Evolutionary conservation across 2,329 filamentous ascomycete species (phyloP).

Genomic region (Fusarium mangiferae): DNA sequence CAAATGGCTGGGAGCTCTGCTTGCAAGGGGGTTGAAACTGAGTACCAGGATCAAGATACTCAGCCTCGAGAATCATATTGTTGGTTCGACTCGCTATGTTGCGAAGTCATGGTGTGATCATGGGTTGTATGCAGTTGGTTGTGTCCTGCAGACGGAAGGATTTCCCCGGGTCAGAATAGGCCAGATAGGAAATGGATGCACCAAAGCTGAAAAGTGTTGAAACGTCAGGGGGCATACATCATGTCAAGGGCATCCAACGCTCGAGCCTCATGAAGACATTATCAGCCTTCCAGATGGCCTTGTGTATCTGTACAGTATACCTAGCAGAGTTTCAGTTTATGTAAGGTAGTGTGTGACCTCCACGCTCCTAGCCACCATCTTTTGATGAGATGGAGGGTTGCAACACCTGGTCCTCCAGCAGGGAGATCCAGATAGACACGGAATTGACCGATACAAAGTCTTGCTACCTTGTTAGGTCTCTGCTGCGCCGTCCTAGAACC

Average conservation of each 20-base stretch:
- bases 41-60: neutral
- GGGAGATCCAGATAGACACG: slow-evolving; percentile 20
- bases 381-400: slow-evolving; percentile 9
- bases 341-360: slow-evolving; percentile 14
- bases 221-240: neutral
- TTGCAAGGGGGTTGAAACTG: neutral
- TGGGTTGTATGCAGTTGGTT: slow-evolving; percentile 26
- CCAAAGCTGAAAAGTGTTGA: slow-evolving; percentile 24
- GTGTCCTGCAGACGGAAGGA: slow-evolving; percentile 26
- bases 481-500: slow-evolving; percentile 22
- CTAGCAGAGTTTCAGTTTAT: slow-evolving; percentile 21
- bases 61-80: neutral
- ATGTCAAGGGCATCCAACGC: neutral
- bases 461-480: neutral
- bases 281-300: neutral
- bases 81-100: slow-evolving; percentile 6
- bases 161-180: slow-evolving; percentile 11
- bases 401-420: neutral
- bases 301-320: neutral
- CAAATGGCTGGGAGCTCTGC: neutral
- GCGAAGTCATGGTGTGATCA: neutral
- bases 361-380: slow-evolving; percentile 23
- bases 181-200: slow-evolving; percentile 6
- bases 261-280: neutral
- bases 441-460: slow-evolving; percentile 15